phyloP scores from a whole-genome alignment of 139 green algal species.

The Chlamydomonas eustigma region DNA sequence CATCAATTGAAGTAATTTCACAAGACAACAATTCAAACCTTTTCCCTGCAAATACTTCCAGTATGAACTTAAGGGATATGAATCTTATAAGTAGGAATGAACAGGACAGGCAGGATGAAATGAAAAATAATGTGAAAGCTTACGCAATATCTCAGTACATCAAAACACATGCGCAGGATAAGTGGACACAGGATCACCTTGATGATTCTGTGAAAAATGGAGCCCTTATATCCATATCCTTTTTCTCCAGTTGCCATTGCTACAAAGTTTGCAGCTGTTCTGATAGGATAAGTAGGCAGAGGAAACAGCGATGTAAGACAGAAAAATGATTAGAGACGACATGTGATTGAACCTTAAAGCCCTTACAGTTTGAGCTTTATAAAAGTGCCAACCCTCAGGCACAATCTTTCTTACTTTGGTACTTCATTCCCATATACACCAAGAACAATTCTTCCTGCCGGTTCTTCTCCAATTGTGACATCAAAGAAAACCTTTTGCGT shows the following conservation, averaged over 20 bases:
- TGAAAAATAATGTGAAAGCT: too few species aligned
- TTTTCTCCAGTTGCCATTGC: slow-evolving; percentile 59
- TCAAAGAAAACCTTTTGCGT: slow-evolving; percentile 81
- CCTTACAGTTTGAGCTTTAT: not conserved
- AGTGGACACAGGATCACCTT: too few species aligned
- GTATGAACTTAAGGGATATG: not conserved
- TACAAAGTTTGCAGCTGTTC: slow-evolving; percentile 61
- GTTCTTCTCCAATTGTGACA: slow-evolving; percentile 68
- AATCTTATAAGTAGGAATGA: not conserved
- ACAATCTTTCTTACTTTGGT: slow-evolving; percentile 7
- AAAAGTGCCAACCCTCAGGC: not conserved
- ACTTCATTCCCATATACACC: slow-evolving; percentile 69
- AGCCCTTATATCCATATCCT: slow-evolving; percentile 60
- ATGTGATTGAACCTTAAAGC: not conserved
- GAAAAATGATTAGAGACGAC: not conserved
- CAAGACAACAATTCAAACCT: not conserved
- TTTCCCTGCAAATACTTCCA: not conserved
- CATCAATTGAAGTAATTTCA: not conserved
- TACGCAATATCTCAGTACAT: too few species aligned
- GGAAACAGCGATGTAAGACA: not conserved
- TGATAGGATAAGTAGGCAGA: slow-evolving; percentile 4
- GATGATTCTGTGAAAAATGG: slow-evolving; percentile 48
- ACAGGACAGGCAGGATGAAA: too few species aligned
- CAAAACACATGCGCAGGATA: too few species aligned
- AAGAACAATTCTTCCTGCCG: slow-evolving; percentile 79